Evolutionary conservation across 2,329 filamentous ascomycete species (phyloP).

Genomic region (Cladosporium colombiae): DNA sequence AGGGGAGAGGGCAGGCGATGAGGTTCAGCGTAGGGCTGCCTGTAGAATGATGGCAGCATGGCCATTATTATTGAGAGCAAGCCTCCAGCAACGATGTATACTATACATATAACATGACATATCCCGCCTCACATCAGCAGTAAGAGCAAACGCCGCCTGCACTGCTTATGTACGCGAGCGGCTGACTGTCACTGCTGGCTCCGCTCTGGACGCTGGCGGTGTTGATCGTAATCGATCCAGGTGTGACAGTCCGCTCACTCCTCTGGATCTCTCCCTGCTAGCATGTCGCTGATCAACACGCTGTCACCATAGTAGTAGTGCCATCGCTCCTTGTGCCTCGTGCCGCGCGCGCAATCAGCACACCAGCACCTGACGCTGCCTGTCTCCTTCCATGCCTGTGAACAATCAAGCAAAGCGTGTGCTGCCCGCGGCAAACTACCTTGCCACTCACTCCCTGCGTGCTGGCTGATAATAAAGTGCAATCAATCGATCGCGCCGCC

Average conservation of each 20-base stretch:
- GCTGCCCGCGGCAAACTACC: not conserved
- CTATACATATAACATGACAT: not conserved
- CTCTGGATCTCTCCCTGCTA: not conserved
- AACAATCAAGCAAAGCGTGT: not conserved
- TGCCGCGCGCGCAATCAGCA: not conserved
- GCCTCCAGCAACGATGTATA: not conserved
- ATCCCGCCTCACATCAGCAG: not conserved
- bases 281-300: not conserved
- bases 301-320: not conserved
- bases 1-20: not conserved
- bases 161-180: not conserved
- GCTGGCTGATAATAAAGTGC: not conserved
- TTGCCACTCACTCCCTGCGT: not conserved
- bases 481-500: not conserved
- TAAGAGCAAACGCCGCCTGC: not conserved
- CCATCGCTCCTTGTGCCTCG: not conserved
- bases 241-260: not conserved
- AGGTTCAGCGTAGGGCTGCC: not conserved
- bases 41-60: not conserved
- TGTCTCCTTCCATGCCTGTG: not conserved
- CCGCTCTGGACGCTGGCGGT: not conserved
- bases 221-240: conserved; percentile 1
- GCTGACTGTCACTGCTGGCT: not conserved
- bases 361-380: not conserved
- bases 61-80: not conserved